Percentiles rank a stretch among this genome's conserved stretches.
phyloP scores from a whole-genome alignment of 495 filamentous ascomycete genomes.

The Tuber umbilicatum region DNA sequence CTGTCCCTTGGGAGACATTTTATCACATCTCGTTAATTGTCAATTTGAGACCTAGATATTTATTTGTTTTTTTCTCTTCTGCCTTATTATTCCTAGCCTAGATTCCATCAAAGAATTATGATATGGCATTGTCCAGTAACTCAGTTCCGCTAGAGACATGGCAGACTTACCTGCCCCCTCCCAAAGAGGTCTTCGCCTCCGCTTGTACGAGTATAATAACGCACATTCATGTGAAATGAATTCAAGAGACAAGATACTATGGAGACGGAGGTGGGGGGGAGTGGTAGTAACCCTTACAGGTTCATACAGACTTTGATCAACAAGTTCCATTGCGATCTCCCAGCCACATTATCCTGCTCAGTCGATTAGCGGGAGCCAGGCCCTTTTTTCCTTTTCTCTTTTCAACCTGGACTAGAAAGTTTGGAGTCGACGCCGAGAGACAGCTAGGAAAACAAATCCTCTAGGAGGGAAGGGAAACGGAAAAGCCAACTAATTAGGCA shows the following conservation, averaged over 20 bases:
- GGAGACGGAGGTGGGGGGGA: neutral
- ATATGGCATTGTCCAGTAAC: neutral
- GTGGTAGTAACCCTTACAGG: slow-evolving; percentile 31
- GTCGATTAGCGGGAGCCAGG: slow-evolving; percentile 13
- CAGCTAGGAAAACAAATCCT: neutral
- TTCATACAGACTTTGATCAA: slow-evolving; percentile 27
- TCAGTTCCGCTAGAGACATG: neutral
- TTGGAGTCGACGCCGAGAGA: neutral
- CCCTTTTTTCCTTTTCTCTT: slow-evolving; percentile 2
- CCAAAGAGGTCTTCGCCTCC: slow-evolving; percentile 1
- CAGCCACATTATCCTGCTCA: slow-evolving; percentile 32
- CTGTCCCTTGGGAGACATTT: neutral
- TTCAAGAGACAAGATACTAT: neutral
- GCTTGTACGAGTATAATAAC: neutral
- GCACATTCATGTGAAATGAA: slow-evolving; percentile 2
- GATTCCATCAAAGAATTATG: neutral
- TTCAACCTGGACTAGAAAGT: slow-evolving; percentile 11
- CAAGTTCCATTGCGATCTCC: slow-evolving; percentile 33
- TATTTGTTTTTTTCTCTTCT: neutral
- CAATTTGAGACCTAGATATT: neutral
- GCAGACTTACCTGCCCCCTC: neutral
- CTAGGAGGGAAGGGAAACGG: slow-evolving; percentile 10
- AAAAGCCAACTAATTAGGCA: slow-evolving; percentile 12
- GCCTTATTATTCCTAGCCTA: neutral
- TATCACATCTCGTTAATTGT: neutral